These are phyloP conservation scores for Hanseniaspora occidentalis DNA, from an alignment of 805 yeast genomes.

Conservation along the genomic window DNA sequence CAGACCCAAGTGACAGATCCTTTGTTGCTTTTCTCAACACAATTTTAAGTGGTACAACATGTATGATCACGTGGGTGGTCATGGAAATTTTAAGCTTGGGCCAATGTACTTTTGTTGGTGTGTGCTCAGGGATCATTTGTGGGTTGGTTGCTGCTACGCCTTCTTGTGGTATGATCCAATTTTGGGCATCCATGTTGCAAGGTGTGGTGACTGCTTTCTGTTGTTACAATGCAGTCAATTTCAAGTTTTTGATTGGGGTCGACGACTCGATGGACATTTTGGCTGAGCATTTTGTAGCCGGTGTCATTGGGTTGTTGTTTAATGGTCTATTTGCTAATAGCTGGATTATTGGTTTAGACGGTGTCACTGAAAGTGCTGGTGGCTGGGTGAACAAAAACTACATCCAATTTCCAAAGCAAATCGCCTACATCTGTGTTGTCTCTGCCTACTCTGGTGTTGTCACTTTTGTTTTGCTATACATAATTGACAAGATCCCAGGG, in stretches of 20 bases:
- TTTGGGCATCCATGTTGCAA: slow-evolving; percentile 80
- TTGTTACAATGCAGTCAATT: slow-evolving; percentile 82
- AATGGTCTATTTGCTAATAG: slow-evolving; percentile 81
- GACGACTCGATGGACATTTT: slow-evolving; percentile 91
- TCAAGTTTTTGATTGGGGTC: slow-evolving; percentile 67
- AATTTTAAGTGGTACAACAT: slow-evolving; percentile 78
- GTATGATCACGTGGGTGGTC: slow-evolving; percentile 84
- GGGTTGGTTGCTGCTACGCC: slow-evolving; percentile 98
- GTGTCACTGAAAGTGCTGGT: slow-evolving; percentile 70
- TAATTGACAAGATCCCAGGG: slow-evolving; percentile 69
- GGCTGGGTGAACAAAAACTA: slow-evolving; percentile 90
- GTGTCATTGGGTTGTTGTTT: slow-evolving; percentile 79
- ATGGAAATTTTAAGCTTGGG: slow-evolving; percentile 79
- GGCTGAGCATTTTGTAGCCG: slow-evolving; percentile 99
- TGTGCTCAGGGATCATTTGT: slow-evolving; percentile 90
- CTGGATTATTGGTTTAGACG: slow-evolving; percentile 85
- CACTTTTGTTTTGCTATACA: slow-evolving; percentile 64
- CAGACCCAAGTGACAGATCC: slow-evolving; percentile 71
- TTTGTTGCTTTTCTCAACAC: slow-evolving; percentile 88
- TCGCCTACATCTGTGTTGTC: slow-evolving; percentile 69
- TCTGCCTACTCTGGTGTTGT: slow-evolving; percentile 65
- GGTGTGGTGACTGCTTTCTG: slow-evolving; percentile 72
- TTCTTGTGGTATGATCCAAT: slow-evolving; percentile 77
- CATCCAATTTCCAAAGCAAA: slow-evolving; percentile 82
- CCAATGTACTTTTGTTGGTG: slow-evolving; percentile 90